phyloP scores from a whole-genome alignment of 805 yeast species.

The Zygosaccharomyces pseudorouxii region DNA sequence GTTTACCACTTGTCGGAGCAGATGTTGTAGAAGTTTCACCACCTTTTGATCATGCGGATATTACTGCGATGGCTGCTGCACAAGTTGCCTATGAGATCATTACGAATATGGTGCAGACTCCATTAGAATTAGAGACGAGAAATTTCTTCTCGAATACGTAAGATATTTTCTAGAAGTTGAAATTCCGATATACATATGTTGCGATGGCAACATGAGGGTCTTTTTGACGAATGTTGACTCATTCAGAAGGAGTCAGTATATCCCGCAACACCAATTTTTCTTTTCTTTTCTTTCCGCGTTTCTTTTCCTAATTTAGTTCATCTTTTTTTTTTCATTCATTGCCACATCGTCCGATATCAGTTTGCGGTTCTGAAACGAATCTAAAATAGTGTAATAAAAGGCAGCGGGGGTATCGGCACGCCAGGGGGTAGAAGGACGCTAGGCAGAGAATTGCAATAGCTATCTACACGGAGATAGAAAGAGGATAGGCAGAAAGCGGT shows the following conservation, averaged over 20 bases:
- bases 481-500: background rate
- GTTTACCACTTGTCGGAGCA: conserved; percentile 62
- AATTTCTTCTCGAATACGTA: background rate
- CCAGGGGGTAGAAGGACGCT: background rate
- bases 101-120: conserved; percentile 65
- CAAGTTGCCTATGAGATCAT: conserved; percentile 66
- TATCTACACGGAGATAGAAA: too few species aligned
- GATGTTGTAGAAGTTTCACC: conserved; percentile 76
- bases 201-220: background rate
- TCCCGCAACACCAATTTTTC: background rate
- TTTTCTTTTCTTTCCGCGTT: background rate
- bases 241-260: background rate
- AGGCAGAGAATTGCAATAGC: background rate
- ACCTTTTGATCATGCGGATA: conserved; percentile 58
- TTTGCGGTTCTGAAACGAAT: background rate
- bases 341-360: background rate
- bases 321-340: background rate
- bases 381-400: background rate
- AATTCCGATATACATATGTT: background rate
- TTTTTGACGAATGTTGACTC: background rate
- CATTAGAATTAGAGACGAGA: background rate
- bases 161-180: background rate
- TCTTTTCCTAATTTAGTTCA: background rate
- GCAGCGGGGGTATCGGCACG: background rate
- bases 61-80: conserved; percentile 65